A percentile compares a stretch with the other conserved stretches of the same genome.
These are phyloP conservation scores for Eimeria sp. DNA, from an alignment of 169 alveolate species.

Conservation along the genomic window DNA sequence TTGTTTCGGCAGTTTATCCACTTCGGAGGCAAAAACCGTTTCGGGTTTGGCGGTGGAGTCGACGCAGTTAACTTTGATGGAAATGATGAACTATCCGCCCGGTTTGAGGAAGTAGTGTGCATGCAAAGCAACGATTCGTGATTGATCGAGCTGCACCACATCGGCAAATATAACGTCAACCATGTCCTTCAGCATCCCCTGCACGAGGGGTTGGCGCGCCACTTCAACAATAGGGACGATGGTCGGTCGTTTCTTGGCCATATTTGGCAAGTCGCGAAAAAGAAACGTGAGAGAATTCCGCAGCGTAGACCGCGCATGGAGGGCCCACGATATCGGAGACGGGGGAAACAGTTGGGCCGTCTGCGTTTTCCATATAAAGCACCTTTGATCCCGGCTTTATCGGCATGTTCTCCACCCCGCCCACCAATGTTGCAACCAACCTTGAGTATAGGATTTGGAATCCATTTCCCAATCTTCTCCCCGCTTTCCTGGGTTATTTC, in stretches of 20 bases:
- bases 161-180: conserved; percentile 99
- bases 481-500: conserved; percentile 85
- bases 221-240: conserved; percentile 99
- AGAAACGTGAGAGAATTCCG: conserved; percentile 99
- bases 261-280: conserved; percentile 99
- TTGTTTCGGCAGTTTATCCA: conserved; percentile 96
- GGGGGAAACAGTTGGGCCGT: conserved; percentile 98
- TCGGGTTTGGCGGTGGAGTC: conserved; percentile 99
- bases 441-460: no score
- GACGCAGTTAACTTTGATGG: conserved; percentile 98
- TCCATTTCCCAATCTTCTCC: conserved; percentile 95
- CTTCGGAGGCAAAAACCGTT: conserved; percentile 97
- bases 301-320: conserved; percentile 99
- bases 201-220: conserved; percentile 99
- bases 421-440: no score
- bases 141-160: conserved; percentile 99
- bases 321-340: conserved; percentile 99
- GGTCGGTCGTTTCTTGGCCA: conserved; percentile 99
- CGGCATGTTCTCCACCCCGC: conserved; percentile 97
- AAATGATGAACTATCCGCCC: conserved; percentile 98
- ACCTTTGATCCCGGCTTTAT: conserved; percentile 98
- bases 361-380: conserved; percentile 94
- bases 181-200: conserved; percentile 99
- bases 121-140: conserved; percentile 98
- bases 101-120: conserved; percentile 98